phyloP scores from a whole-genome alignment of 1,284 basidiomycete species.

The Cutaneotrichosporon sp. region DNA sequence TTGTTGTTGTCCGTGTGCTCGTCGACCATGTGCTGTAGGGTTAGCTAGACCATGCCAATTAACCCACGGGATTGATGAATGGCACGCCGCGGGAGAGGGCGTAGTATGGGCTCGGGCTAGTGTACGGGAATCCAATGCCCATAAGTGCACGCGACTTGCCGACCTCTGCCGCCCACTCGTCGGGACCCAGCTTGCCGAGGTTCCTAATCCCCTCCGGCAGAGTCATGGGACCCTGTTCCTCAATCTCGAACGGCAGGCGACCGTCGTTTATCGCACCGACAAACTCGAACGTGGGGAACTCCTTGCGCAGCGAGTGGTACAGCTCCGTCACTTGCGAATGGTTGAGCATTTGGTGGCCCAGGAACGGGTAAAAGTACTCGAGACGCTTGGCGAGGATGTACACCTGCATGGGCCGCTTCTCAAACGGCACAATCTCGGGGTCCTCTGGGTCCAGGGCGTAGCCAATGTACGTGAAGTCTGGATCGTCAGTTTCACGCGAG shows the following conservation, averaged over 20 bases:
- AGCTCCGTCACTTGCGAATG: constrained; percentile 6
- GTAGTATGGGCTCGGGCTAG: constrained; percentile 21
- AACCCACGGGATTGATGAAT: constrained; percentile 6
- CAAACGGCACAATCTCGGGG: constrained; percentile 1
- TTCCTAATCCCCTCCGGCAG: constrained; percentile 18
- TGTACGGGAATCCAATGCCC: constrained; percentile 21
- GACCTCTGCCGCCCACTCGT: constrained; percentile 8
- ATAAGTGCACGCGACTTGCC: constrained; percentile 18
- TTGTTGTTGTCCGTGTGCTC: neutral
- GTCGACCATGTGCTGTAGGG: neutral
- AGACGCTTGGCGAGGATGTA: constrained; percentile 24
- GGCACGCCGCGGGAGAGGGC: constrained; percentile 6
- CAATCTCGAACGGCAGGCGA: constrained; percentile 1
- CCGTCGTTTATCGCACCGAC: constrained; percentile 19
- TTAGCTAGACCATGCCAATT: neutral
- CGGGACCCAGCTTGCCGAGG: constrained; percentile 16
- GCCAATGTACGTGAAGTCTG: constrained; percentile 3
- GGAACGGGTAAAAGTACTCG: constrained; percentile 19
- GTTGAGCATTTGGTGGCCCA: constrained; percentile 11
- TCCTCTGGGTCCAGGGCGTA: constrained; percentile 12
- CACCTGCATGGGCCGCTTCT: constrained; percentile 16
- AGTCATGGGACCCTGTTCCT: constrained; percentile 3
- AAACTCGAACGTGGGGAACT: constrained; percentile 28
- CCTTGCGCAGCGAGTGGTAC: constrained; percentile 17
- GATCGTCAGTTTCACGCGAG: neutral